Evolutionary conservation across 148 eudicot genomes (phyloP).

Genomic region (Polygonum maritimum): DNA sequence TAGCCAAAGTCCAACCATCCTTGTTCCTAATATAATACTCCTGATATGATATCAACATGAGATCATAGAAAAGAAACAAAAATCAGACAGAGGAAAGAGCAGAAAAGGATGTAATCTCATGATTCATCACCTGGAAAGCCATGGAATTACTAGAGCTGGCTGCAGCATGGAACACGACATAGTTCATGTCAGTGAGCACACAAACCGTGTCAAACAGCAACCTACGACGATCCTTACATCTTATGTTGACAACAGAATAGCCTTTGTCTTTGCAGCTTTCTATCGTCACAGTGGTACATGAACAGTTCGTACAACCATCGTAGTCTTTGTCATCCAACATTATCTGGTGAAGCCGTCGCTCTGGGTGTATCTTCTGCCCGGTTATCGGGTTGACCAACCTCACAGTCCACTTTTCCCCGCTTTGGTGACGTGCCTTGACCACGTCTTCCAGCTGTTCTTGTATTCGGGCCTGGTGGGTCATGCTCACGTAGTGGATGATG

Average conservation of each 20-base stretch:
- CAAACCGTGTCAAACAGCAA: constrained; percentile 79
- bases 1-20: constrained; percentile 42
- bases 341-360: constrained; percentile 85
- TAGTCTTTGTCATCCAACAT: constrained; percentile 60
- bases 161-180: constrained; percentile 75
- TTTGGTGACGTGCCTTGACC: constrained; percentile 53
- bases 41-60: constrained; percentile 21
- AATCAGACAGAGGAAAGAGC: not conserved
- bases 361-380: constrained; percentile 40
- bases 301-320: constrained; percentile 20
- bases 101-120: constrained; percentile 6
- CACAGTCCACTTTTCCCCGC: constrained; percentile 45
- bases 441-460: constrained; percentile 54
- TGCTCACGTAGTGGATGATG: constrained; percentile 52
- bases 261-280: constrained; percentile 57
- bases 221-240: constrained; percentile 69
- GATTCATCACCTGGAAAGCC: constrained; percentile 59
- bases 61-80: not conserved
- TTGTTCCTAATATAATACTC: constrained; percentile 70
- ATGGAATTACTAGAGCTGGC: constrained; percentile 40
- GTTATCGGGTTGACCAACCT: constrained; percentile 28
- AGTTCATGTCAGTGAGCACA: constrained; percentile 66
- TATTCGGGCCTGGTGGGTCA: constrained; percentile 29
- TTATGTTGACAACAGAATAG: constrained; percentile 53
- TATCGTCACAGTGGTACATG: constrained; percentile 36